phyloP scores from a whole-genome alignment of 1,284 basidiomycete genomes.

The Cryptococcus jaspeensis region DNA sequence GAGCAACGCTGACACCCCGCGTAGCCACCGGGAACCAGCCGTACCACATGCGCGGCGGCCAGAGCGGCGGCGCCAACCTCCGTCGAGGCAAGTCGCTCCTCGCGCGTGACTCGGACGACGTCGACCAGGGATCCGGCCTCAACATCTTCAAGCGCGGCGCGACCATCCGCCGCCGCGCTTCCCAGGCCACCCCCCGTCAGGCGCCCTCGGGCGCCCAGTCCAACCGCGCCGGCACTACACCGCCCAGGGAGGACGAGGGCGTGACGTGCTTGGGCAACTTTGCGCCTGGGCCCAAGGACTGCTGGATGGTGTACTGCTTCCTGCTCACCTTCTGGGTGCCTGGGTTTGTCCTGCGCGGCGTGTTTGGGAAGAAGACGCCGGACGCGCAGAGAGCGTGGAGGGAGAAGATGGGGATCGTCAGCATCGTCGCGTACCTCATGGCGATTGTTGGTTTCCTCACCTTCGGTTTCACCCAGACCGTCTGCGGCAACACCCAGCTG shows the following conservation, averaged over 20 bases:
- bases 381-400: constrained; percentile 93
- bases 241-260: constrained; percentile 48
- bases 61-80: constrained; percentile 54
- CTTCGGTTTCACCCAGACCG: constrained; percentile 96
- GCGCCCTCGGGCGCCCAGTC: constrained; percentile 38
- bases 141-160: constrained; percentile 56
- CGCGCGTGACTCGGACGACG: constrained; percentile 80
- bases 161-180: constrained; percentile 65
- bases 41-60: constrained; percentile 42
- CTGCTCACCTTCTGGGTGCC: constrained; percentile 83
- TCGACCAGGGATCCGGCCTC: constrained; percentile 80
- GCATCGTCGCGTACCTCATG: constrained; percentile 79
- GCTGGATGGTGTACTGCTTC: constrained; percentile 96
- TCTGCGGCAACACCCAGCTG: constrained; percentile 81
- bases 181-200: constrained; percentile 53
- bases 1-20: constrained; percentile 7
- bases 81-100: constrained; percentile 83
- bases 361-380: constrained; percentile 75
- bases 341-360: constrained; percentile 61
- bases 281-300: constrained; percentile 81
- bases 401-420: constrained; percentile 94
- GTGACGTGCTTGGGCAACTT: constrained; percentile 62
- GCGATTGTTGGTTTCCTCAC: constrained; percentile 94
- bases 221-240: constrained; percentile 27
- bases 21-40: constrained; percentile 81